Evolutionary conservation across 805 yeast species (phyloP).

Genomic region (Monosporozyma aerobia): DNA sequence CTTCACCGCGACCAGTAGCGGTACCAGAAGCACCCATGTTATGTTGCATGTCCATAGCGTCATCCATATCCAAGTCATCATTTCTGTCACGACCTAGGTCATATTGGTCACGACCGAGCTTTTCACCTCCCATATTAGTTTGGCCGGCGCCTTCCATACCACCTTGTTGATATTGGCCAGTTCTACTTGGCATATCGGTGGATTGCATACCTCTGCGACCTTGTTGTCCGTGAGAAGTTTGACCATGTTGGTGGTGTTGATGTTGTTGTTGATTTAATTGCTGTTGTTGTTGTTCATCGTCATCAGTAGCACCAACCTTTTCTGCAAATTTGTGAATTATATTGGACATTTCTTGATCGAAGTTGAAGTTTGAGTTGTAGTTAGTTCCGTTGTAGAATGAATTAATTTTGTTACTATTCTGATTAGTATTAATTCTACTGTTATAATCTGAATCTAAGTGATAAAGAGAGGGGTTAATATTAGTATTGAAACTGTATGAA

Average conservation of each 20-base stretch:
- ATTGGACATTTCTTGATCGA: constrained; percentile 18
- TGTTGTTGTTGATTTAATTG: constrained; percentile 2
- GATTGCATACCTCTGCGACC: neutral
- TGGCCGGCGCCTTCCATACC: neutral
- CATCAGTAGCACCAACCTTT: constrained; percentile 18
- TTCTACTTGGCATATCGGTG: neutral
- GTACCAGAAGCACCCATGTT: neutral
- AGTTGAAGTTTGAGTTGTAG: neutral
- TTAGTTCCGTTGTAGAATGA: neutral
- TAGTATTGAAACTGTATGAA: neutral
- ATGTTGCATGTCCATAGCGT: neutral
- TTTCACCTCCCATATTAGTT: neutral
- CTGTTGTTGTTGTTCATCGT: constrained; percentile 6
- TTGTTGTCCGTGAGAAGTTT: neutral
- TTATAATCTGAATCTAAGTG: neutral
- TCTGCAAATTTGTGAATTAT: constrained; percentile 25
- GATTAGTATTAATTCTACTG: neutral
- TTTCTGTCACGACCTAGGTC: neutral
- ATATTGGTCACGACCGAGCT: neutral
- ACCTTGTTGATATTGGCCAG: neutral
- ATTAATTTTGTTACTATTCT: neutral
- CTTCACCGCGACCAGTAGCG: neutral
- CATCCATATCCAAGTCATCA: neutral
- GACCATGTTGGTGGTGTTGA: constrained; percentile 3
- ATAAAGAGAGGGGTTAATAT: neutral